Evolutionary conservation across 2,329 filamentous ascomycete genomes (phyloP), one percentile per base, ranked within the genome.

Genomic region (Aspergillus sp.): DNA sequence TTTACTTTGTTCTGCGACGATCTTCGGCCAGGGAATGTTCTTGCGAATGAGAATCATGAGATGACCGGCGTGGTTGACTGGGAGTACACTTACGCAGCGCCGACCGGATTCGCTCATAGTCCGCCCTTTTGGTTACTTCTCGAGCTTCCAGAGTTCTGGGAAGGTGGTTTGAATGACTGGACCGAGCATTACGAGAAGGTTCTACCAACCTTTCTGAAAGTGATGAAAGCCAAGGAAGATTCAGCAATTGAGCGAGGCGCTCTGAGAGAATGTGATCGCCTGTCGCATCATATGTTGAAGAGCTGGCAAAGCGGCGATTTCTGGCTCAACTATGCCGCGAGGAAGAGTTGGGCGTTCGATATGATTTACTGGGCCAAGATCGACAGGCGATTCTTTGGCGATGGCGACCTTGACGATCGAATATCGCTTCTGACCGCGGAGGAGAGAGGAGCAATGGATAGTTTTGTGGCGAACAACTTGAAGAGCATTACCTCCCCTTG

Each of bases 1-100:
- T 74, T 76, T 59, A 28, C 45, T 17, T 61, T 75, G 28, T 72
- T 62, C 54, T 76, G 71, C 58, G 72, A 76, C 57, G 74, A 76
- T 52, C 58, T 75, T 53, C 61, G 65, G 9, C 72, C 72, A 4
- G 69, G 64, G 4, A 72, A 72, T 62, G 65, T 71, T 3, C 63
- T 74, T 60, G 57, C 69, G 56, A 67, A 70, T 62, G 65, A 41
- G 60, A 52, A 59, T 56, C 66, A 66, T 50, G 25, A 48, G 53
- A 63, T 72, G 25, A 59, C 54, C 28, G 68, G 61, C 34, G 69
- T 71, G 3, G 62, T 74, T 23, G 70, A 74, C 54, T 74, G 69
- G 71, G 71, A 72, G 50, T 72, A 70, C 57, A 63, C 64, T 11
- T 70, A 74, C 48, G 68, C 68, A 51, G 71, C 69, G 19, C 65